Base-by-base conservation (phyloP, 1,284 basidiomycete genomes). In the Leucoagaricus sp. region DNA sequence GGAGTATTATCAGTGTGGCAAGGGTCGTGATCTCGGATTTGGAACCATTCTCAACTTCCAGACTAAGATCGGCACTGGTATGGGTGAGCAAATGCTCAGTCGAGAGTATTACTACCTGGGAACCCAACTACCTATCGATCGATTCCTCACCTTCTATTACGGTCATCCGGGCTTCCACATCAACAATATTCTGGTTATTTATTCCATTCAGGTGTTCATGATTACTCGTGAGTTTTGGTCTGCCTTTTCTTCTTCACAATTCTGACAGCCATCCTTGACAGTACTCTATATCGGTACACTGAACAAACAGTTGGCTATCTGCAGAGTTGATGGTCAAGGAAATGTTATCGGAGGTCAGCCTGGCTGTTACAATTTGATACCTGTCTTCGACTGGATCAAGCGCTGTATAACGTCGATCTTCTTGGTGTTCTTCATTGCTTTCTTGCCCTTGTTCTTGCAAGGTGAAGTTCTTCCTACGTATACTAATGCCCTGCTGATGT, bases 1-100 rank as follows among this genome's bases (percentile, higher is more conserved):
- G 49, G 97, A 99, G 75, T 99, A 99, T 79, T 99, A 99, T 75
- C 91, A 94, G 75, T 98, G 96, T 69, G 96, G 96, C 67, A 99
- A 99, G 79, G 97, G 97, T 63, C 93, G 97, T 81, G 97, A 99
- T 81, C 89, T 99, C 62, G 97, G 97, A 61, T 99, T 99, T 72
- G 97, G 97, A 57, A 99, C 97, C 42, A 99, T 99, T 71, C 79
- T 99, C 65, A 99, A 99, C 75, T 99, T 99, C 87, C 96, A 98
- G 79, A 99, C 97, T 59, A 99, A 99, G 84, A 96, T 99, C 64
- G 97, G 97, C 36, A 98, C 94, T 53, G 97, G 97, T 79, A 99
- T 99, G 97, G 97, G 96, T 67, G 97, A 99, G 75, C 97, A 99
- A 71, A 96, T 98, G 94, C 87, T 99, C 64, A 98, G 95, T 74